Conservation (phyloP, 78 protist genomes). For the Dictyostelium purpureum region DNA sequence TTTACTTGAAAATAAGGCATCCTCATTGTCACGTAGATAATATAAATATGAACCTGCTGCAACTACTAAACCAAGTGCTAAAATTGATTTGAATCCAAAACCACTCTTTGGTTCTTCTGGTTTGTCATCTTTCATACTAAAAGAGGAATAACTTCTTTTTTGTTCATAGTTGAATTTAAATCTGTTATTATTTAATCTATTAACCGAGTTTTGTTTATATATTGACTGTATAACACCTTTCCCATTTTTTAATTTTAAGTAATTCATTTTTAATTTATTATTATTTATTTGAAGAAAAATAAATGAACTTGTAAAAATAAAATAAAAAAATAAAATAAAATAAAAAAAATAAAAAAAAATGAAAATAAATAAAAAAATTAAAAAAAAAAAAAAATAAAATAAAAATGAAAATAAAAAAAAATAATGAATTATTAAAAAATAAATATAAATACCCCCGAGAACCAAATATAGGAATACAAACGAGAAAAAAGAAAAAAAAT, state of each 20-base stretch:
- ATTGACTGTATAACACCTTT: too few species aligned
- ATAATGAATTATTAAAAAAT: not conserved
- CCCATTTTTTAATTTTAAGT: too few species aligned
- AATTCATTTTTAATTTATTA: too few species aligned
- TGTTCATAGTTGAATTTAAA: too few species aligned
- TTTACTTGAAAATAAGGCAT: constrained; percentile 35
- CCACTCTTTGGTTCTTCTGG: not conserved
- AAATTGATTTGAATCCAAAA: not conserved
- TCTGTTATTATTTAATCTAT: too few species aligned
- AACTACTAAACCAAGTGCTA: not conserved
- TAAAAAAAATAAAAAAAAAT: not conserved
- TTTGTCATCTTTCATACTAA: constrained; percentile 3
- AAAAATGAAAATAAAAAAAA: not conserved
- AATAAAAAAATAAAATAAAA: not conserved
- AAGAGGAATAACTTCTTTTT: constrained; percentile 2
- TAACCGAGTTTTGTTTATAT: too few species aligned
- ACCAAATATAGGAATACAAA: too few species aligned
- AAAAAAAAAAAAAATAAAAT: not conserved
- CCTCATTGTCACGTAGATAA: not conserved
- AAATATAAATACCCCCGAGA: too few species aligned
- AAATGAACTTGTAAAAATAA: not conserved
- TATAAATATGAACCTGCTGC: constrained; percentile 22
- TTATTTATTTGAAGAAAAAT: not conserved
- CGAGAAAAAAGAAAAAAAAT: too few species aligned
- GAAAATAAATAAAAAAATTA: too few species aligned